Conservation (phyloP, 148 eudicot species). For the Rhododendron ovatum region DNA sequence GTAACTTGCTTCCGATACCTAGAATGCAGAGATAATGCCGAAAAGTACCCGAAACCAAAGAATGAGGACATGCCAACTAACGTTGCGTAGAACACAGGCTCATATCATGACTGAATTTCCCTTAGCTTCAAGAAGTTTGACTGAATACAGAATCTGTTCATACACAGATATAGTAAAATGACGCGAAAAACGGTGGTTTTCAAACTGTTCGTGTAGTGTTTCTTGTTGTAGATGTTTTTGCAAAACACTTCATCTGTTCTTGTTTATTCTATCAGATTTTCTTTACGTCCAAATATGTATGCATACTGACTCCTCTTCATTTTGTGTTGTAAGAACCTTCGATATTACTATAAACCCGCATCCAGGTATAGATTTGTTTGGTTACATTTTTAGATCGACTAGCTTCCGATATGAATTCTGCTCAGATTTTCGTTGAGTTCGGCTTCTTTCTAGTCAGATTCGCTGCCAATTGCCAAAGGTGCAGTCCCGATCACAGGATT, state of each 20-base stretch:
- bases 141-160: background rate
- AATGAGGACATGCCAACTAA: background rate
- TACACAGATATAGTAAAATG: background rate
- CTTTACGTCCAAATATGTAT: background rate
- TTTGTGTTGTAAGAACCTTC: background rate
- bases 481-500: background rate
- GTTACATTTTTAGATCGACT: background rate
- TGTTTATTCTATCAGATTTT: background rate
- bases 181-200: background rate
- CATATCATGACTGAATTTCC: background rate
- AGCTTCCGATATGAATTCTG: background rate
- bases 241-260: background rate
- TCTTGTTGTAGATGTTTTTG: background rate
- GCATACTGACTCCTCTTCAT: background rate
- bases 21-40: conserved; percentile 24
- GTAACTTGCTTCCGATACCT: conserved; percentile 56
- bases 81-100: background rate
- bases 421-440: background rate
- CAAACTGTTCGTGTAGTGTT: background rate
- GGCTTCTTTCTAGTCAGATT: background rate
- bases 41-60: conserved; percentile 4
- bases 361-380: background rate
- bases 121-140: background rate
- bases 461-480: background rate
- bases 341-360: background rate